Evolutionary conservation across 2,329 filamentous ascomycete genomes (phyloP).

Genomic region (Waltergamsia citrina): DNA sequence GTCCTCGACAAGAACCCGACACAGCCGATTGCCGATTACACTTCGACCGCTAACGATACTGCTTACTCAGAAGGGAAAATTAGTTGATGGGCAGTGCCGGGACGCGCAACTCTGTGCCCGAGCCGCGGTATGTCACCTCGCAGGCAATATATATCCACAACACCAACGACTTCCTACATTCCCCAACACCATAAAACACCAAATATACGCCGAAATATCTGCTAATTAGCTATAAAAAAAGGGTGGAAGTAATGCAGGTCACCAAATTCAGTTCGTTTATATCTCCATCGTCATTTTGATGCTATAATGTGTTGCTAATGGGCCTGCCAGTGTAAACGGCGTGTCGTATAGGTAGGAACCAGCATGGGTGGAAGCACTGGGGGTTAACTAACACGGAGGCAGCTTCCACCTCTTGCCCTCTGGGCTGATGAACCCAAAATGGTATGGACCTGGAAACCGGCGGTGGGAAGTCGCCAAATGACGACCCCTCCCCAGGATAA

Average conservation of each 20-base stretch:
- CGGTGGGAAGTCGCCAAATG: too few species aligned
- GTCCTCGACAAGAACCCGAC: conserved; percentile 3
- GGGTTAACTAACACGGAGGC: conserved; percentile 12
- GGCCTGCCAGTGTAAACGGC: conserved; percentile 11
- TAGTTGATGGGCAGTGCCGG: conserved; percentile 5
- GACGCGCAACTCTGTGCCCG: conserved; percentile 6
- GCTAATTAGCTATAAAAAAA: conserved; percentile 4
- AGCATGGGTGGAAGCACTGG: conserved; percentile 5
- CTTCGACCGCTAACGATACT: neutral
- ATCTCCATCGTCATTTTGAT: neutral
- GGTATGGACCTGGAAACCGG: too few species aligned
- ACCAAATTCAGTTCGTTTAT: conserved; percentile 8
- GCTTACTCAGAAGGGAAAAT: conserved; percentile 6
- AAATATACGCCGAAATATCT: neutral
- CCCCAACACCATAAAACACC: too few species aligned
- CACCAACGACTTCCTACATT: too few species aligned
- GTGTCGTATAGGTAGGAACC: conserved; percentile 22
- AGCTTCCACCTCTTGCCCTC: conserved; percentile 57
- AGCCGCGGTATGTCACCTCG: conserved; percentile 5
- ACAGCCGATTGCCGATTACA: neutral
- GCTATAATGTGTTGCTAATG: neutral
- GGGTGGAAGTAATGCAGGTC: conserved; percentile 9
- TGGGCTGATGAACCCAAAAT: conserved; percentile 62
- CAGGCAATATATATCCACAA: too few species aligned
- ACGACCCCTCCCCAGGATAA: neutral